Percentiles rank a stretch among this genome's conserved stretches.
Evolutionary conservation across 345 rosid genomes (phyloP).

Genomic region (Gossypium sturtianum): DNA sequence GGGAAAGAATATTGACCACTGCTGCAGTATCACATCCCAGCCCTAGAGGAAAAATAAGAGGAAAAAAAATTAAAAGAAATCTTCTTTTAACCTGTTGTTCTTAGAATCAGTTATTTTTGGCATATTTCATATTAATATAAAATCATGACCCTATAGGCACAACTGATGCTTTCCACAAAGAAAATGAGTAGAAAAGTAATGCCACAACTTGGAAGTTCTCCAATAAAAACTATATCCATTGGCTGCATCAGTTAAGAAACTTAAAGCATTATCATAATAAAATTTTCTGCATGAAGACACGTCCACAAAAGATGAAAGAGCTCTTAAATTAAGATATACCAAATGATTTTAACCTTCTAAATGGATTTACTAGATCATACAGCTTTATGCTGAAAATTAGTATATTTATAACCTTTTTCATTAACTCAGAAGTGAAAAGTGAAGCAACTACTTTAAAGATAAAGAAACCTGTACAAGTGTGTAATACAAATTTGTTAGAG

Average conservation of each 20-base stretch:
- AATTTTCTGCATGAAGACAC: too few species aligned
- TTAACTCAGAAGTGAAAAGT: too few species aligned
- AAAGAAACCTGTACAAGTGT: too few species aligned
- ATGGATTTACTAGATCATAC: not conserved
- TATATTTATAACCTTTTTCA: too few species aligned
- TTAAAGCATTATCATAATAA: not conserved
- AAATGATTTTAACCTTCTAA: not conserved
- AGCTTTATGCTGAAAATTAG: not conserved
- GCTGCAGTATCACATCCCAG: constrained; percentile 49
- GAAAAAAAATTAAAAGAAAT: not conserved
- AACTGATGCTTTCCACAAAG: not conserved
- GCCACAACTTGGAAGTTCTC: not conserved
- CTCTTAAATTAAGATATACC: not conserved
- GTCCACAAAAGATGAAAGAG: not conserved
- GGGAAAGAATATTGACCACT: constrained; percentile 57
- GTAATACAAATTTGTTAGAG: too few species aligned
- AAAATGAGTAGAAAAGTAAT: not conserved
- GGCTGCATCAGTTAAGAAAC: not conserved
- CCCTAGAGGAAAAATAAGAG: constrained; percentile 22
- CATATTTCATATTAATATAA: not conserved
- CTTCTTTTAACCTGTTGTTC: not conserved
- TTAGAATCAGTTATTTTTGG: not conserved
- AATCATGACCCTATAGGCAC: not conserved
- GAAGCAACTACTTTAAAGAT: too few species aligned
- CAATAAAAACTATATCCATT: too few species aligned